A percentile compares a stretch with the other conserved stretches of the same genome.
phyloP scores from a whole-genome alignment of 148 eudicot species.

The Pouteria glomerata region DNA sequence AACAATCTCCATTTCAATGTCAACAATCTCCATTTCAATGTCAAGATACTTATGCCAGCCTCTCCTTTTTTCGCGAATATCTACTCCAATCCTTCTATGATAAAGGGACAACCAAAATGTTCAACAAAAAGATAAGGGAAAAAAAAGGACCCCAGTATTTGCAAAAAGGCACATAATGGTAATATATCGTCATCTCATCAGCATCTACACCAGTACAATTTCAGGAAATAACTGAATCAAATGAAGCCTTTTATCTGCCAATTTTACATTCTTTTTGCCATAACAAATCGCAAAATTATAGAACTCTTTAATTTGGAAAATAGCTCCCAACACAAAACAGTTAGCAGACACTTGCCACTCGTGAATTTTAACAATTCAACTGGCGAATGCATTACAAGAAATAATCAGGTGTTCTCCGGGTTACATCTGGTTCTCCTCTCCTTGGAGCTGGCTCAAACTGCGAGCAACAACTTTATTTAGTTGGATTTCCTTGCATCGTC shows the following conservation, averaged over 20 bases:
- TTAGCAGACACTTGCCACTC: constrained; percentile 14
- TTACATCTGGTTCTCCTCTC: constrained; percentile 96
- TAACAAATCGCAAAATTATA: constrained; percentile 6
- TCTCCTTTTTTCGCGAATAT: no score
- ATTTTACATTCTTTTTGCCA: constrained; percentile 16
- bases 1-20: no score
- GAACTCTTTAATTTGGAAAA: constrained; percentile 8
- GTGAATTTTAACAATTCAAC: constrained; percentile 18
- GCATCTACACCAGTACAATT: background rate
- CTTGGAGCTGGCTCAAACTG: constrained; percentile 99
- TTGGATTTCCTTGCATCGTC: background rate
- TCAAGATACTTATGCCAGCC: no score
- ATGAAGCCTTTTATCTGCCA: constrained; percentile 10
- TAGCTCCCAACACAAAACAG: constrained; percentile 23
- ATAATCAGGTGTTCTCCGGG: constrained; percentile 89
- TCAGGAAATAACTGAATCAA: constrained; percentile 6
- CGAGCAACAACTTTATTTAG: background rate
- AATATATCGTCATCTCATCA: background rate
- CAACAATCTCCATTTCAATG: no score
- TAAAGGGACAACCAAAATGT: no score
- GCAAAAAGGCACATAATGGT: no score
- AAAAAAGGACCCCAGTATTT: no score
- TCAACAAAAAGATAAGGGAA: no score
- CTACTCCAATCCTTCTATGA: no score
- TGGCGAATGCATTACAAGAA: constrained; percentile 49